Conservation (phyloP, 1,284 basidiomycete species). For the Calocybe gambosa region DNA sequence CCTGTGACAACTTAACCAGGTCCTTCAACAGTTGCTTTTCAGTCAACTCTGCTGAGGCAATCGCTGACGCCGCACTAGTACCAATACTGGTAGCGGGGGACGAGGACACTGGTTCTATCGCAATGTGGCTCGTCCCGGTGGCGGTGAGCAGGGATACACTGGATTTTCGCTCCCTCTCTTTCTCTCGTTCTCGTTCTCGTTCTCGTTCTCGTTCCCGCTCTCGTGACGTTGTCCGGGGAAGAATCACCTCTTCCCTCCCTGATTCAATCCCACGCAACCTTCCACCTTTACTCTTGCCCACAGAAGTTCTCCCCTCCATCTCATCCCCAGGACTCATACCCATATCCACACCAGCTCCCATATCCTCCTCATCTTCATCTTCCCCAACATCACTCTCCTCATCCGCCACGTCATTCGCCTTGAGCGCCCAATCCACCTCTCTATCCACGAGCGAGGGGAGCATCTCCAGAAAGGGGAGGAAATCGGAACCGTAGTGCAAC, state of each 20-base stretch:
- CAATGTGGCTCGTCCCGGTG: constrained; percentile 12
- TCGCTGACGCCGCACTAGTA: constrained; percentile 15
- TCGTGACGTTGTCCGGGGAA: constrained; percentile 6
- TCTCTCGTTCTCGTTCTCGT: not conserved
- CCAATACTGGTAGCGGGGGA: not conserved
- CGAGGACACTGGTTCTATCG: not conserved
- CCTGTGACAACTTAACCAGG: constrained; percentile 47
- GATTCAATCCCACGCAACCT: constrained; percentile 19
- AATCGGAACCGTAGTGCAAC: constrained; percentile 74
- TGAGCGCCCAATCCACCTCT: constrained; percentile 66
- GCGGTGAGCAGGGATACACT: constrained; percentile 45
- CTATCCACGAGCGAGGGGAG: constrained; percentile 55
- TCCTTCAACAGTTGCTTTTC: constrained; percentile 59
- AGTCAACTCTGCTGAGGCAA: constrained; percentile 21
- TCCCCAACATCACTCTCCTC: constrained; percentile 52
- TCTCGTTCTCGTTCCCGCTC: not conserved
- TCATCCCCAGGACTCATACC: too few species aligned
- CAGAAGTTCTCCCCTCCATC: not conserved
- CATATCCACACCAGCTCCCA: not conserved
- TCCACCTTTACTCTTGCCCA: not conserved
- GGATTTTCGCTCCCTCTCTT: constrained; percentile 51
- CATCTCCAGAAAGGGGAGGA: constrained; percentile 69
- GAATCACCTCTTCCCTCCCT: constrained; percentile 17
- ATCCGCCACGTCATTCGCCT: constrained; percentile 47
- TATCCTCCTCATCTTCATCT: constrained; percentile 31